Conservation (phyloP, 352 stramenopile species). For the Discostella stelligera region DNA sequence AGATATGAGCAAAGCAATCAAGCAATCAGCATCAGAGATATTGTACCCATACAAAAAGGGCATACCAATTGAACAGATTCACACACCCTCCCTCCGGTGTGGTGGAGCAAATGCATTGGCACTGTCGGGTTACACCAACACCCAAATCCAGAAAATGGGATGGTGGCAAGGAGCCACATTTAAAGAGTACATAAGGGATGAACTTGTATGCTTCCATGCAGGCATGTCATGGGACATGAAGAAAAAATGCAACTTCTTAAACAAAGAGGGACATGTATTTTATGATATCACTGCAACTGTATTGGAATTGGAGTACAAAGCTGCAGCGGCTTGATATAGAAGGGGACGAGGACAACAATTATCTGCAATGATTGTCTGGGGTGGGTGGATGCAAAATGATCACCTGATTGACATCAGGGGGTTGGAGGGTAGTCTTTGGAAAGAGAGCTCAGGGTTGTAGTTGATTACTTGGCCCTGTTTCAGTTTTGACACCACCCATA, state of each 20-base stretch:
- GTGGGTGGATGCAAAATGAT: no score
- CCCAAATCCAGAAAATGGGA: neutral
- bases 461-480: no score
- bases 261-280: neutral
- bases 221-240: neutral
- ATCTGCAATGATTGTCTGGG: no score
- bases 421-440: no score
- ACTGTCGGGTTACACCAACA: slow-evolving; percentile 19
- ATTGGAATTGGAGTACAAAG: no score
- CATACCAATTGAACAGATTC: slow-evolving; percentile 14
- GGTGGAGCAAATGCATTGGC: slow-evolving; percentile 25
- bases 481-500: no score
- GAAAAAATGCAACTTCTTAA: slow-evolving; percentile 10
- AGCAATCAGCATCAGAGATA: slow-evolving; percentile 4
- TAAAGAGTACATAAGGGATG: slow-evolving; percentile 17
- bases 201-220: neutral
- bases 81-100: neutral
- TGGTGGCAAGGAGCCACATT: slow-evolving; percentile 2
- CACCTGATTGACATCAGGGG: no score
- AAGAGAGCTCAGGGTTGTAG: no score
- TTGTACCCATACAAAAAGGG: neutral
- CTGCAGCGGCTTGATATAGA: no score
- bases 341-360: no score
- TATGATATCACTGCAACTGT: neutral
- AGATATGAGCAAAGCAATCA: neutral